These are phyloP conservation scores for Backusella mclennaniae DNA, from an alignment of 192 early-diverging fungal species.

Conservation along the genomic window DNA sequence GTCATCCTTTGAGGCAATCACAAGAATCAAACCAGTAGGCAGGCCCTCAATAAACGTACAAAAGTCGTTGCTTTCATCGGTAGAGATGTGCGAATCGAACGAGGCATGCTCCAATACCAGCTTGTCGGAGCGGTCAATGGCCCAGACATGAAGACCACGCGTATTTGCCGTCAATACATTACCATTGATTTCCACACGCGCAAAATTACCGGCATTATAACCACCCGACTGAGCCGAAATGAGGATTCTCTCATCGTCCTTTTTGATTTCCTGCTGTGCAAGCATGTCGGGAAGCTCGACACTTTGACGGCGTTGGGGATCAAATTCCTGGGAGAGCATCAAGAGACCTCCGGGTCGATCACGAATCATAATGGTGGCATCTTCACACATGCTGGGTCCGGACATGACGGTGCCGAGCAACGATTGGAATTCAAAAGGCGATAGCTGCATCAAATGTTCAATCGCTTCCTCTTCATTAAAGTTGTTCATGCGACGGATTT, in stretches of 20 bases:
- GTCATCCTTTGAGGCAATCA: constrained; percentile 69
- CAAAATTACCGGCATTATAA: constrained; percentile 73
- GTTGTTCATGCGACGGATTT: constrained; percentile 70
- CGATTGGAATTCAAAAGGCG: constrained; percentile 78
- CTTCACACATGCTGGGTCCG: constrained; percentile 50
- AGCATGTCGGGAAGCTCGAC: neutral
- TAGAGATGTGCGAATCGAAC: constrained; percentile 75
- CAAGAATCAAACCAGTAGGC: constrained; percentile 63
- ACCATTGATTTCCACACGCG: constrained; percentile 59
- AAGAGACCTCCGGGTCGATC: constrained; percentile 41
- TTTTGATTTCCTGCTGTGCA: neutral
- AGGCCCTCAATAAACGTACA: constrained; percentile 64
- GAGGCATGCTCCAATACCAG: constrained; percentile 63
- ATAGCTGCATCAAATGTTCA: constrained; percentile 78
- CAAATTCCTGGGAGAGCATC: constrained; percentile 27
- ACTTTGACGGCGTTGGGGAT: constrained; percentile 7
- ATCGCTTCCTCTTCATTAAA: constrained; percentile 79
- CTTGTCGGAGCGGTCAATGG: constrained; percentile 69
- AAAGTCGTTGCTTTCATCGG: constrained; percentile 62
- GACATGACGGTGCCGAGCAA: constrained; percentile 72
- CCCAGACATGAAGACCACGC: constrained; percentile 76
- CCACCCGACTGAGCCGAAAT: constrained; percentile 73
- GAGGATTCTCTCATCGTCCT: neutral
- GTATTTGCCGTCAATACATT: constrained; percentile 50
- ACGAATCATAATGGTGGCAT: constrained; percentile 40